Conservation (phyloP, 2,329 filamentous ascomycete species). For the Cladophialophora carrionii region DNA sequence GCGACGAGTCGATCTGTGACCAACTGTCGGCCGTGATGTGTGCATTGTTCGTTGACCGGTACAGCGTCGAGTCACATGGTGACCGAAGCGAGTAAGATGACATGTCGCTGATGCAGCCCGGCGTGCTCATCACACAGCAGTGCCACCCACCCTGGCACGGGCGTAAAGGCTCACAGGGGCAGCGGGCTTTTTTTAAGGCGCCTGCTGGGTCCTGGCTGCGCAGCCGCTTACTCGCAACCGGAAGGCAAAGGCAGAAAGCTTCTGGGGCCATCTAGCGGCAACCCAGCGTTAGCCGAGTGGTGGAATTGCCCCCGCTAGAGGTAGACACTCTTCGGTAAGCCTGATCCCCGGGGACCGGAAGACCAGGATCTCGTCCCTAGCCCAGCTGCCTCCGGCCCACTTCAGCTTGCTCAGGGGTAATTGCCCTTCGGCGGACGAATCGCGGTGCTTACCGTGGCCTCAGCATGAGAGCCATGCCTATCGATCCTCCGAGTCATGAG, state of each 20-base stretch:
- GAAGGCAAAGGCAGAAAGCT: slow-evolving; percentile 23
- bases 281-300: slow-evolving; percentile 17
- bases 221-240: not conserved
- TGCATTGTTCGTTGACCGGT: not conserved
- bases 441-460: slow-evolving; percentile 4
- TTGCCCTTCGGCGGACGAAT: slow-evolving; percentile 9
- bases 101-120: slow-evolving; percentile 16
- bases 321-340: slow-evolving; percentile 32
- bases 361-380: slow-evolving; percentile 34
- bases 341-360: slow-evolving; percentile 33
- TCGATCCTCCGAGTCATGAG: slow-evolving; percentile 28
- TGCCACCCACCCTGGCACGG: not conserved
- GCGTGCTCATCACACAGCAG: not conserved
- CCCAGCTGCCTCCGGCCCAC: slow-evolving; percentile 11
- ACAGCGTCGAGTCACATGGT: slow-evolving; percentile 7
- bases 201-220: not conserved
- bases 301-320: slow-evolving; percentile 24
- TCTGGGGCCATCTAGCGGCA: slow-evolving; percentile 29
- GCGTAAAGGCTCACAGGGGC: not conserved
- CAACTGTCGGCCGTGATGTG: not conserved
- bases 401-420: slow-evolving; percentile 31
- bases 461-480: slow-evolving; percentile 16
- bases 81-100: slow-evolving; percentile 13
- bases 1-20: not conserved
- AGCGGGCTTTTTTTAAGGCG: not conserved